Conservation (phyloP, 225 moss, liverwort and hornwort genomes). For the Marchantia polymorpha region DNA sequence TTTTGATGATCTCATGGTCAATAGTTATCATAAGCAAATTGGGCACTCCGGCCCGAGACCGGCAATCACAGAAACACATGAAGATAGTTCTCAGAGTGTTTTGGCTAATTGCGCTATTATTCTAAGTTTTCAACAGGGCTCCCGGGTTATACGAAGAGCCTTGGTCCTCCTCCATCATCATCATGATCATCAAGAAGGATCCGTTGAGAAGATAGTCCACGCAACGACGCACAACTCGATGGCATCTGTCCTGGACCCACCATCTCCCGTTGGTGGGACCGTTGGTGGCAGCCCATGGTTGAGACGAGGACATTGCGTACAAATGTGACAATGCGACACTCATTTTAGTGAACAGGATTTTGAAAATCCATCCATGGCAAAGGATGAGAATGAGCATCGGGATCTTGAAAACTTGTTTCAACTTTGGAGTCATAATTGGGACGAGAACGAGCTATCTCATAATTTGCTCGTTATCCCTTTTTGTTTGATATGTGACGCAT, state of each 20-base stretch:
- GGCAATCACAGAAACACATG: background rate
- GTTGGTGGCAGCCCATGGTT: constrained; percentile 17
- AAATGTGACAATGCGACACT: background rate
- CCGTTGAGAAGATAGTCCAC: constrained; percentile 2
- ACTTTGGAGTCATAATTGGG: background rate
- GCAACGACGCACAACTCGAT: background rate
- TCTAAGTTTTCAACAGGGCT: too few species aligned
- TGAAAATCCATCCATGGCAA: constrained; percentile 8
- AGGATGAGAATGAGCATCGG: too few species aligned
- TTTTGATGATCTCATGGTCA: too few species aligned
- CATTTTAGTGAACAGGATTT: too few species aligned
- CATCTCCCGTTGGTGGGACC: background rate
- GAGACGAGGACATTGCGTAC: background rate
- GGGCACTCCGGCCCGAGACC: background rate
- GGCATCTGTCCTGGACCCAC: background rate
- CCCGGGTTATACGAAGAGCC: background rate
- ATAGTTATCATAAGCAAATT: background rate
- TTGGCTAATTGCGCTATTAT: background rate
- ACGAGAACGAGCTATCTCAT: background rate
- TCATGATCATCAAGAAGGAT: background rate
- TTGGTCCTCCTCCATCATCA: background rate
- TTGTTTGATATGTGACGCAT: background rate
- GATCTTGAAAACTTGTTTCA: background rate
- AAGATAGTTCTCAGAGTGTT: too few species aligned
- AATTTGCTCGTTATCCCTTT: background rate